A percentile compares a stretch with the other conserved stretches of the same genome.
Evolutionary conservation across 176 grass and related monocot genomes (phyloP).

Genomic region (Carex scoparia): DNA sequence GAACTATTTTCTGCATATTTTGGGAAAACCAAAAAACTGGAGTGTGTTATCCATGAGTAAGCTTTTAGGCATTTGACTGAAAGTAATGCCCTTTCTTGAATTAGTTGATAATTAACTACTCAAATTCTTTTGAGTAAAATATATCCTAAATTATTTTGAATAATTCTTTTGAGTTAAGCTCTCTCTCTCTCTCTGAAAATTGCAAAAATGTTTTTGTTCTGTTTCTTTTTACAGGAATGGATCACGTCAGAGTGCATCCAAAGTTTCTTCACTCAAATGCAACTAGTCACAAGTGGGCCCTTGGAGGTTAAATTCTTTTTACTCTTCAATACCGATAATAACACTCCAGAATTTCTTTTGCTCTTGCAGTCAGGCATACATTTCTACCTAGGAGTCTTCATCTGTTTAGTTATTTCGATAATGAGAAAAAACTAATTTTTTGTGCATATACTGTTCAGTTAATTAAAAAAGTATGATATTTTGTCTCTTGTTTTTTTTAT

Average conservation of each 20-base stretch:
- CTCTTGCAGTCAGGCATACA: background rate
- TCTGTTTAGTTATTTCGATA: conserved; percentile 6
- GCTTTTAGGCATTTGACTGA: background rate
- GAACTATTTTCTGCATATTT: background rate
- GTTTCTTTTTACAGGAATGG: conserved; percentile 62
- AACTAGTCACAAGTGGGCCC: conserved; percentile 98
- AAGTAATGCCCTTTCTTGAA: background rate
- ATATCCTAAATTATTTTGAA: background rate
- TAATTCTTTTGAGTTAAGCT: background rate
- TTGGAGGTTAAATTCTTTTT: conserved; percentile 58
- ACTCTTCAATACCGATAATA: background rate
- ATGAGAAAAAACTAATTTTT: background rate
- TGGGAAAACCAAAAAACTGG: background rate
- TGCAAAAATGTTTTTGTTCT: background rate
- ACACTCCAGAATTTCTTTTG: background rate
- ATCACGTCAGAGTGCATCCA: conserved; percentile 91
- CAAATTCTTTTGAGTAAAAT: background rate
- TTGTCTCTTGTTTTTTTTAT: background rate
- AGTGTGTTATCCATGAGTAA: background rate
- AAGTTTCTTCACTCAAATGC: conserved; percentile 98
- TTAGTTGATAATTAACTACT: background rate
- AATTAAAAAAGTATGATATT: background rate
- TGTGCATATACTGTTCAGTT: background rate
- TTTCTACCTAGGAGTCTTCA: background rate
- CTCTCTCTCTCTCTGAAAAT: background rate